Percentiles rank a stretch among this genome's conserved stretches.
Conservation (phyloP, 768 basidiomycete species). For the Peribolospora baueri region DNA sequence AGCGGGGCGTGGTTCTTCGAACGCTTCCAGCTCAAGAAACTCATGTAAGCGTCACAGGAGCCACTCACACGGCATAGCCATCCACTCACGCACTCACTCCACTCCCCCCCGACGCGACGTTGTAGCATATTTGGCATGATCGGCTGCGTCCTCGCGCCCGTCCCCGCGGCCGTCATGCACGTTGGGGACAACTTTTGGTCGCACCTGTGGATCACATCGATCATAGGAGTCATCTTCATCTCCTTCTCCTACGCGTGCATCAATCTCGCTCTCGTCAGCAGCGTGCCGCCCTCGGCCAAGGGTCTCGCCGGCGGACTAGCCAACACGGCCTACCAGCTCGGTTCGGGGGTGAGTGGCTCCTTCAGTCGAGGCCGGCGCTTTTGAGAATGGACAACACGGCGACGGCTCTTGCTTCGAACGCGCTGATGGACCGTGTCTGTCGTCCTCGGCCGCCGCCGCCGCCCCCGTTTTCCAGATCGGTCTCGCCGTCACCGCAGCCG, state of each 20-base stretch:
- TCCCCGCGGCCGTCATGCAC: slow-evolving; percentile 6
- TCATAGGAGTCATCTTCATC: slow-evolving; percentile 1
- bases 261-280: neutral
- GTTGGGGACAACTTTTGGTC: slow-evolving; percentile 4
- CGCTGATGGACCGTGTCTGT: too few species aligned
- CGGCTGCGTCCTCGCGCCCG: slow-evolving; percentile 3
- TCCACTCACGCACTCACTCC: neutral
- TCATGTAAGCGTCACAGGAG: neutral
- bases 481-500: too few species aligned
- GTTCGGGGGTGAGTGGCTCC: too few species aligned
- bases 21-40: neutral
- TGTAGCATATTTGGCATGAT: slow-evolving; percentile 3
- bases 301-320: slow-evolving; percentile 1
- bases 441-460: too few species aligned
- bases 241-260: neutral
- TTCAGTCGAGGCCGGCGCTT: too few species aligned
- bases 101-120: neutral
- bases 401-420: too few species aligned
- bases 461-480: too few species aligned
- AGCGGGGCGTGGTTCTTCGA: neutral
- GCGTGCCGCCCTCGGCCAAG: slow-evolving; percentile 1
- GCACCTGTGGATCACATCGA: slow-evolving; percentile 1
- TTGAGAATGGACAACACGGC: too few species aligned
- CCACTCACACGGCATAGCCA: neutral
- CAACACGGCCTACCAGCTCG: neutral